Evolutionary conservation across 768 basidiomycete species (phyloP), one percentile per base, ranked within the genome.

Genomic region (Leucosporidium yakuticum): DNA sequence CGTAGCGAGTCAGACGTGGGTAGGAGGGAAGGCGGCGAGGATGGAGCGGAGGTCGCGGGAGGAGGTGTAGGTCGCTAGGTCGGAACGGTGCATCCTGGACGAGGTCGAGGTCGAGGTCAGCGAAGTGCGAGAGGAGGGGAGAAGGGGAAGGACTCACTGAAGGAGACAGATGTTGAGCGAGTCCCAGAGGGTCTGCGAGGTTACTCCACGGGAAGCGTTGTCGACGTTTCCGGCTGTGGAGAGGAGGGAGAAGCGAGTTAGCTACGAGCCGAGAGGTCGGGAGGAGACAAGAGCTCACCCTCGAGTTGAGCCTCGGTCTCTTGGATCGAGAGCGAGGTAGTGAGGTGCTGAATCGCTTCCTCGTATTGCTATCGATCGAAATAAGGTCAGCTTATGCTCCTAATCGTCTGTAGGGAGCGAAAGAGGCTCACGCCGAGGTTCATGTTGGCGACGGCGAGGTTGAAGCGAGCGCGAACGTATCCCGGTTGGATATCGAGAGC

Each of bases 261-360:
- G 64, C 67, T 31, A 68, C 39, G 25, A 5, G 19, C 0, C 11
- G 44, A 11, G 59, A 2, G 19, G 21, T 0, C 17, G 39, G 8
- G 31, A 8, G 4, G 14, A 4, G 23, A 27, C 4, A 5, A 44
- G 75, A 75, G 54, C 62, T 44, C 59, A 68, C 79, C 77, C n/a
- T 87, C 82, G 31, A 68, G 63, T 14, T 86, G 84, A 0, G 77
- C 73, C 73, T 97, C 94, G 59, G 85, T 85, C 68, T 94, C 90
- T 78, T 99, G 96, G 31, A 97, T 80, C 49, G 88, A 83, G 4
- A 99, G 83, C 9, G 95, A 93, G 76, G 94, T 91, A 14, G 97
- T 81, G 56, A 96, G 67, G 48, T 77, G 73, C 23, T 67, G 66
- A 17, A 72, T 73, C 19, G 76, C 93, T 75, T 96, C 90, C 50